Percentiles rank a stretch among this genome's conserved stretches.
These are phyloP conservation scores for Diaporthe aspalathi DNA, from an alignment of 2,329 filamentous ascomycete genomes.

Conservation along the genomic window DNA sequence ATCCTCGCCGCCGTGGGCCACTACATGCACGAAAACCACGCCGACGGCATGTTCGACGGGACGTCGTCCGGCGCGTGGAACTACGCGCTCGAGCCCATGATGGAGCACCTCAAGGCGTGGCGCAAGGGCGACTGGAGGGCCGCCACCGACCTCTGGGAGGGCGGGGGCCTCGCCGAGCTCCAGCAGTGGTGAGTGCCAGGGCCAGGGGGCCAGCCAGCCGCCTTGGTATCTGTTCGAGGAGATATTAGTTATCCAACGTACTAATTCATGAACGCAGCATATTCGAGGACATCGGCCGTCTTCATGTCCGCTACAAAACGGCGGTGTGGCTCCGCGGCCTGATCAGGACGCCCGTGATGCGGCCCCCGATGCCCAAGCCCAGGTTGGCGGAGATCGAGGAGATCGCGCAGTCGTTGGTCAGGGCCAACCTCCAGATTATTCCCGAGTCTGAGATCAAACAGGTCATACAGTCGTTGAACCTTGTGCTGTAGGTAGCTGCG, in stretches of 20 bases:
- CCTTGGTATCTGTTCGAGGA: too few species aligned
- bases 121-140: slow-evolving; percentile 10
- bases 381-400: slow-evolving; percentile 1
- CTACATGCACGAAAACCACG: slow-evolving; percentile 8
- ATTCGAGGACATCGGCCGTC: background rate
- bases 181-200: background rate
- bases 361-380: background rate
- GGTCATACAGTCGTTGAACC: background rate
- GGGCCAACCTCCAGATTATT: background rate
- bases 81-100: slow-evolving; percentile 1
- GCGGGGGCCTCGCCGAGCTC: background rate
- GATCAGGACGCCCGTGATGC: slow-evolving; percentile 4
- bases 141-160: slow-evolving; percentile 8
- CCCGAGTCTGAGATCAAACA: background rate
- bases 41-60: slow-evolving; percentile 3
- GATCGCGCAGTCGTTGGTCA: background rate
- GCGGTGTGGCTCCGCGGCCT: background rate
- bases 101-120: slow-evolving; percentile 17
- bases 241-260: too few species aligned
- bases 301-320: background rate
- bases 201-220: too few species aligned
- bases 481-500: background rate
- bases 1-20: background rate
- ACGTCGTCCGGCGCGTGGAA: slow-evolving; percentile 6
- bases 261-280: background rate